Conservation (phyloP, 1,139 yeast species). For the Geotrichum australiense region DNA sequence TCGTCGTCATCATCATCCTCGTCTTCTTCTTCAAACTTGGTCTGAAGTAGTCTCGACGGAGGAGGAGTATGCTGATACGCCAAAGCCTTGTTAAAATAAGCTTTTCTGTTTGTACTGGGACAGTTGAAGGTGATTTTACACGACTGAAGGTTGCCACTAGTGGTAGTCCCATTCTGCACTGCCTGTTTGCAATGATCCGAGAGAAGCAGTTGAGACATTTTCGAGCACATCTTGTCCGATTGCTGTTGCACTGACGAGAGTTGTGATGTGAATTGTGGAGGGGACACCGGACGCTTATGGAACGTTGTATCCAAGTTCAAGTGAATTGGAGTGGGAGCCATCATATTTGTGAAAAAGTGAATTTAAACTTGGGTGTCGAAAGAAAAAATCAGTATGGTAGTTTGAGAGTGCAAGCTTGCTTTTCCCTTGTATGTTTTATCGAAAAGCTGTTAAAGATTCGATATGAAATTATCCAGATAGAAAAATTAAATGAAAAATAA, state of each 20-base stretch:
- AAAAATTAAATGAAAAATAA: neutral
- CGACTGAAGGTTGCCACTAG: neutral
- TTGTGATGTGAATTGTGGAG: neutral
- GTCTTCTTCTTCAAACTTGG: conserved; percentile 6
- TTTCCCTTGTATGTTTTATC: no score
- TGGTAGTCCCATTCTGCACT: neutral
- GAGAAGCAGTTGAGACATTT: conserved; percentile 3
- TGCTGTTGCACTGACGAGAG: neutral
- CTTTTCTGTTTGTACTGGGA: conserved; percentile 11
- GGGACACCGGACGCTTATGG: conserved; percentile 2
- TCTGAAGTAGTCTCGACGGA: conserved; percentile 5
- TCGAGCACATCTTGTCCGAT: conserved; percentile 1
- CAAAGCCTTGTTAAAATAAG: conserved; percentile 10
- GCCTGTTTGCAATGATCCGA: no score
- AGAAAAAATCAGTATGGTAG: neutral
- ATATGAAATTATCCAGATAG: neutral
- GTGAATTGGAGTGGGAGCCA: neutral
- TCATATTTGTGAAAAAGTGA: neutral
- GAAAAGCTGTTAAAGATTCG: neutral
- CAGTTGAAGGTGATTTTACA: conserved; percentile 11
- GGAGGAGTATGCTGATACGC: conserved; percentile 16
- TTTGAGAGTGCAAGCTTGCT: no score
- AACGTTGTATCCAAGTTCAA: neutral
- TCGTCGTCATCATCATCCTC: conserved; percentile 16
- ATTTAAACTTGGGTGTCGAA: neutral